These are phyloP conservation scores for Pinus tabuliformis DNA, from an alignment of 75 land plant species.

Conservation along the genomic window DNA sequence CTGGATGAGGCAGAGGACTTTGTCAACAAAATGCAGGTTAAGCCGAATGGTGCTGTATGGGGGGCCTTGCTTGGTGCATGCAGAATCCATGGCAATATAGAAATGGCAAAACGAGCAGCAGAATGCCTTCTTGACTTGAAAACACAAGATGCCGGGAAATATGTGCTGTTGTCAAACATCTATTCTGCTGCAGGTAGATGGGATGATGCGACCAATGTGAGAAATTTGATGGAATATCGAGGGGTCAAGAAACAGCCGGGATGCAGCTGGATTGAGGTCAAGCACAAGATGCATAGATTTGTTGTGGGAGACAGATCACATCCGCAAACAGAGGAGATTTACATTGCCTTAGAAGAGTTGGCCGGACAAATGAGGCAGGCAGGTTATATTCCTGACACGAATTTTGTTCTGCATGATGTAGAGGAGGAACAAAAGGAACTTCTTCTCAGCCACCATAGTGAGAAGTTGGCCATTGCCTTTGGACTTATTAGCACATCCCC, in stretches of 20 bases:
- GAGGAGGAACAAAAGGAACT: constrained; percentile 5
- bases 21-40: constrained; percentile 8
- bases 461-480: not conserved
- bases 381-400: not conserved
- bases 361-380: not conserved
- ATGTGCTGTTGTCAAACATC: constrained; percentile 15
- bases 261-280: constrained; percentile 8
- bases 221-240: constrained; percentile 5
- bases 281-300: not conserved
- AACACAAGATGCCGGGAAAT: constrained; percentile 10
- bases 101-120: constrained; percentile 6
- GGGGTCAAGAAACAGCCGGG: not conserved
- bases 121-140: constrained; percentile 11
- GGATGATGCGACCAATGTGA: constrained; percentile 2
- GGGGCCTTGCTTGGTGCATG: constrained; percentile 21
- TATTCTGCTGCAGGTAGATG: constrained; percentile 9
- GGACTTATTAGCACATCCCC: not conserved
- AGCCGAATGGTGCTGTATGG: constrained; percentile 12
- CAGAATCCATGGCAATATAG: constrained; percentile 14
- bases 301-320: constrained; percentile 1
- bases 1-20: constrained; percentile 13
- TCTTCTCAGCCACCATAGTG: constrained; percentile 7
- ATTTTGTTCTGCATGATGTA: constrained; percentile 6
- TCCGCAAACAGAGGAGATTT: constrained; percentile 8
- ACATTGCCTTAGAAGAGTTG: not conserved